Percentiles rank a stretch among this genome's conserved stretches.
These are phyloP conservation scores for Aspergillus haitiensis DNA, from an alignment of 495 filamentous ascomycete genomes.

Conservation along the genomic window DNA sequence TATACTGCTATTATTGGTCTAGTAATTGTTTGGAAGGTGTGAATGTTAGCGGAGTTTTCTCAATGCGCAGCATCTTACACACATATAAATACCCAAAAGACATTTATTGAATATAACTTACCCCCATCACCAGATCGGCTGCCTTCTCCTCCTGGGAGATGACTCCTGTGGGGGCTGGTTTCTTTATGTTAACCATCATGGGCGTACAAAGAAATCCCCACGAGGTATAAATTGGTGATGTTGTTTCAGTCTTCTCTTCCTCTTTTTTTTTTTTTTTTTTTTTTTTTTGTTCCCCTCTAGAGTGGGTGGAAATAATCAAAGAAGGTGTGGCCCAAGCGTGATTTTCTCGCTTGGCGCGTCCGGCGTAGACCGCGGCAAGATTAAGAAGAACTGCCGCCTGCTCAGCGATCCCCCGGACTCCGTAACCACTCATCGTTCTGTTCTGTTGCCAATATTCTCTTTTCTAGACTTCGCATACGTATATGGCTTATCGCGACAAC, in stretches of 20 bases:
- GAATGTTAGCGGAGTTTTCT: neutral
- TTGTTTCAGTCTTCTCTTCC: neutral
- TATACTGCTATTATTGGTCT: conserved; percentile 91
- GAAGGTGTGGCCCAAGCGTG: conserved; percentile 48
- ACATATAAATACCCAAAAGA: neutral
- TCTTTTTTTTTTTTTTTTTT: neutral
- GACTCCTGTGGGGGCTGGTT: conserved; percentile 23
- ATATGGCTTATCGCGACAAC: conserved; percentile 8
- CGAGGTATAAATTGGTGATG: conserved; percentile 2
- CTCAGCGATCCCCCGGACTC: conserved; percentile 29
- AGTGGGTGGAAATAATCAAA: conserved; percentile 8
- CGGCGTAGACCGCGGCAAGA: conserved; percentile 22
- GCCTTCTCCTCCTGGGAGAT: conserved; percentile 50
- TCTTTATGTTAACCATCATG: conserved; percentile 17
- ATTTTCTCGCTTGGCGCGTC: conserved; percentile 39
- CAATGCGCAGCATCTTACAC: neutral
- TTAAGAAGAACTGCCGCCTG: conserved; percentile 19
- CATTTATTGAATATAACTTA: conserved; percentile 37
- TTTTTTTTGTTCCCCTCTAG: conserved; percentile 19
- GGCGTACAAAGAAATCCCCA: neutral
- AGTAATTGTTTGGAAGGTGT: conserved; percentile 11
- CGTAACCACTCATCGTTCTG: conserved; percentile 16
- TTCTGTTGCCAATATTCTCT: conserved; percentile 2
- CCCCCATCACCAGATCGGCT: conserved; percentile 67
- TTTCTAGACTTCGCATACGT: conserved; percentile 3